Evolutionary conservation across 2,329 filamentous ascomycete genomes (phyloP).

Genomic region (Trematosphaeria pertusa): DNA sequence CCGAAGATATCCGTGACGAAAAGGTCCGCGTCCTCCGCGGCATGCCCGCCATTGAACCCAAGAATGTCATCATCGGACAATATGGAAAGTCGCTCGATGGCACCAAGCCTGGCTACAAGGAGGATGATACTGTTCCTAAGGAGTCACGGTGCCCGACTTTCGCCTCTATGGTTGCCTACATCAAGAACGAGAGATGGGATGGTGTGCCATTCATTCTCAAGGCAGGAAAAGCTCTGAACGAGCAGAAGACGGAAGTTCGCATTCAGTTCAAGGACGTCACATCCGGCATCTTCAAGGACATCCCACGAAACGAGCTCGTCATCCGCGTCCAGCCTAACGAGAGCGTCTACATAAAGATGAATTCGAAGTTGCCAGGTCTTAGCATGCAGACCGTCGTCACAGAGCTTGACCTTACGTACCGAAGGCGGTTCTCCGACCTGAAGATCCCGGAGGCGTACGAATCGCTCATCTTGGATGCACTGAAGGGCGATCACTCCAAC

Average conservation of each 20-base stretch:
- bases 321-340: constrained; percentile 99
- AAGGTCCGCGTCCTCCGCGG: constrained; percentile 95
- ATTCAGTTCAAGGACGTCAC: constrained; percentile 99
- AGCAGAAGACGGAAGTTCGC: constrained; percentile 99
- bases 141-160: constrained; percentile 98
- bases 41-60: constrained; percentile 94
- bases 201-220: constrained; percentile 99
- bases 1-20: constrained; percentile 98
- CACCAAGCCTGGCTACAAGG: constrained; percentile 96
- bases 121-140: constrained; percentile 97
- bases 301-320: constrained; percentile 97
- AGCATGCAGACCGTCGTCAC: constrained; percentile 99
- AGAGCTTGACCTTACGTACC: constrained; percentile 97
- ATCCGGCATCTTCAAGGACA: constrained; percentile 99
- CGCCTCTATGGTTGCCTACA: constrained; percentile 95
- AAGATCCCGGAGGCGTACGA: constrained; percentile 99
- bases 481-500: constrained; percentile 99
- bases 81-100: constrained; percentile 97
- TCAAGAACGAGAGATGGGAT: constrained; percentile 99
- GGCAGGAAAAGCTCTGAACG: constrained; percentile 97
- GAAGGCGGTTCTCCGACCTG: constrained; percentile 96
- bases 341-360: constrained; percentile 99
- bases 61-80: constrained; percentile 99
- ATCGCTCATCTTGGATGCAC: constrained; percentile 92
- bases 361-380: constrained; percentile 96